Evolutionary conservation across 140 eudicot genomes (phyloP).

Genomic region (Oenanthe javanica): DNA sequence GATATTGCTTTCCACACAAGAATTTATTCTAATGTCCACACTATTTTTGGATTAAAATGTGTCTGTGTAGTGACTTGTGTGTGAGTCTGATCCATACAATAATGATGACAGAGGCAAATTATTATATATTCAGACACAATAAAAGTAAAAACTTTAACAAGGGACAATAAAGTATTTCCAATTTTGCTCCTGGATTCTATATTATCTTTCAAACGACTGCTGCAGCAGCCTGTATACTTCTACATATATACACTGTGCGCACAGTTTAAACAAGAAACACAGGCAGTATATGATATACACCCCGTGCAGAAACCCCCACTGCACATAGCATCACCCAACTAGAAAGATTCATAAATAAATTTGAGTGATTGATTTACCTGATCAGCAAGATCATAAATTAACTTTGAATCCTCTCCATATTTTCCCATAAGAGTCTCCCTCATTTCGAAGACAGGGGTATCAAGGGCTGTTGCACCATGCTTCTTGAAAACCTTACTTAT

Average conservation of each 20-base stretch:
- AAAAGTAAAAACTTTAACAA: background rate
- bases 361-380: constrained; percentile 39
- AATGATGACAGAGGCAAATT: background rate
- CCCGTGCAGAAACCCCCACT: background rate
- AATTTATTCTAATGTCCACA: background rate
- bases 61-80: background rate
- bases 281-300: background rate
- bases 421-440: constrained; percentile 92
- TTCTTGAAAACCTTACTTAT: constrained; percentile 63
- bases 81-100: background rate
- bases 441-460: constrained; percentile 90
- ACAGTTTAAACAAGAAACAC: background rate
- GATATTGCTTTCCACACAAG: background rate
- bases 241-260: background rate
- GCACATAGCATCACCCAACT: background rate
- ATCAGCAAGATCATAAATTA: constrained; percentile 93
- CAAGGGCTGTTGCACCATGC: constrained; percentile 91
- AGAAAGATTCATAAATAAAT: background rate
- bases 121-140: background rate
- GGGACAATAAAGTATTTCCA: background rate
- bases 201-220: background rate
- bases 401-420: constrained; percentile 94
- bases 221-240: background rate
- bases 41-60: background rate
- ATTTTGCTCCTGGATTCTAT: background rate